Evolutionary conservation across 2,329 filamentous ascomycete species (phyloP).

Genomic region (Trichophyton schoenleinii): DNA sequence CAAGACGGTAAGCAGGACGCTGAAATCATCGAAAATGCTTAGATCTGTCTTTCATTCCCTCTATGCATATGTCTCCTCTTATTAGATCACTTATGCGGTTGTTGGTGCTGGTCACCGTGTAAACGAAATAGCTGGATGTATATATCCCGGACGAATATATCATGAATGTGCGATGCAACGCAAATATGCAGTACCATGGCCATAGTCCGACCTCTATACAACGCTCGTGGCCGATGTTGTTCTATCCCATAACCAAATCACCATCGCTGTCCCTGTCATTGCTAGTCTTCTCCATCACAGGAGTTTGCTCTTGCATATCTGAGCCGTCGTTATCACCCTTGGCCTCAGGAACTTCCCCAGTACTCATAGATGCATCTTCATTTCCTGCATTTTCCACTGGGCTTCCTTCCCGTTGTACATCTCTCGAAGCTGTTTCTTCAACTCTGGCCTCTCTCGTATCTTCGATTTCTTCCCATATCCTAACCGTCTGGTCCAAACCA

Average conservation of each 20-base stretch:
- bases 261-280: neutral
- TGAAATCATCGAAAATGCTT: neutral
- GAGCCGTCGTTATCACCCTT: neutral
- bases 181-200: neutral
- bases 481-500: slow-evolving; percentile 49
- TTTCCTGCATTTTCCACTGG: neutral
- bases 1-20: neutral
- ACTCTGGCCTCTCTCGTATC: neutral
- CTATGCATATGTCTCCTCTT: no score
- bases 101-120: neutral
- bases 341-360: neutral
- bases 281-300: neutral
- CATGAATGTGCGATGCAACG: neutral
- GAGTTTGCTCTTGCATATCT: neutral
- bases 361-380: neutral
- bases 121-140: neutral
- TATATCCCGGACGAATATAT: neutral
- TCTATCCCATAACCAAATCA: neutral
- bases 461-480: slow-evolving; percentile 44
- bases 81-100: no score
- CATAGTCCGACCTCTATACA: neutral
- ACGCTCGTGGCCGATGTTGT: no score
- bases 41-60: neutral
- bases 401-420: neutral
- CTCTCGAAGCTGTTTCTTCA: neutral